Percentiles rank a stretch among this genome's conserved stretches.
phyloP scores from a whole-genome alignment of 1,284 basidiomycete genomes.

The Cryptococcus depauperatus region DNA sequence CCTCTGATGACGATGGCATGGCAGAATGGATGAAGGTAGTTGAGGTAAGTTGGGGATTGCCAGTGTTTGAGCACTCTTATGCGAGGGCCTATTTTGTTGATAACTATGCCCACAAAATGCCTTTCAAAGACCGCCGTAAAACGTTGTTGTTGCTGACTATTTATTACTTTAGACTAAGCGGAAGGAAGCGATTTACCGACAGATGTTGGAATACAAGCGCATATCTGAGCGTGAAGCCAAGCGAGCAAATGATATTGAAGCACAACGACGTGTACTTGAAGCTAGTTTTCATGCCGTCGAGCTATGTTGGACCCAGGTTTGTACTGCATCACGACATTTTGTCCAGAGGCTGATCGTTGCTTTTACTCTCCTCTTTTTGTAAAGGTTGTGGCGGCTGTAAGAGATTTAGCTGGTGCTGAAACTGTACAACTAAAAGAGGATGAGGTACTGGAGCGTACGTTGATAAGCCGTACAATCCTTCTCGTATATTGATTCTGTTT shows the following conservation, averaged over 20 bases:
- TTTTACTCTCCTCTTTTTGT: neutral
- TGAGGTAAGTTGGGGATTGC: slow-evolving; percentile 30
- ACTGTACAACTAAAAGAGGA: slow-evolving; percentile 15
- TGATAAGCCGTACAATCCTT: neutral
- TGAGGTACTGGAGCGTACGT: slow-evolving; percentile 26
- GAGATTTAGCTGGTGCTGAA: slow-evolving; percentile 24
- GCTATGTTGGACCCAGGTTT: slow-evolving; percentile 83
- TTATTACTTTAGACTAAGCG: slow-evolving; percentile 55
- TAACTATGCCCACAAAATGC: no score
- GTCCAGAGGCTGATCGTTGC: slow-evolving; percentile 33
- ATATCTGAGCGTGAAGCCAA: slow-evolving; percentile 63
- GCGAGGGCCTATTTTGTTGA: no score
- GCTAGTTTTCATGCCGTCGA: slow-evolving; percentile 70
- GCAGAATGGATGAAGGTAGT: slow-evolving; percentile 42
- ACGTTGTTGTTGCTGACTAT: neutral
- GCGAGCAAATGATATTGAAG: slow-evolving; percentile 65
- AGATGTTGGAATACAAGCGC: slow-evolving; percentile 83
- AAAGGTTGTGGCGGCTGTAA: slow-evolving; percentile 36
- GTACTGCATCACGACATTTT: slow-evolving; percentile 13
- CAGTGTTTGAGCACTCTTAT: no score
- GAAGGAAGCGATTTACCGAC: slow-evolving; percentile 85
- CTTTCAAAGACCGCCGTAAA: no score
- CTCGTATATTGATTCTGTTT: neutral
- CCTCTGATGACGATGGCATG: slow-evolving; percentile 24
- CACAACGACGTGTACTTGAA: slow-evolving; percentile 63